Evolutionary conservation across 225 moss, liverwort and hornwort genomes (phyloP), one percentile per base, ranked within the genome.

Genomic region (Pseudoscleropodium purum): DNA sequence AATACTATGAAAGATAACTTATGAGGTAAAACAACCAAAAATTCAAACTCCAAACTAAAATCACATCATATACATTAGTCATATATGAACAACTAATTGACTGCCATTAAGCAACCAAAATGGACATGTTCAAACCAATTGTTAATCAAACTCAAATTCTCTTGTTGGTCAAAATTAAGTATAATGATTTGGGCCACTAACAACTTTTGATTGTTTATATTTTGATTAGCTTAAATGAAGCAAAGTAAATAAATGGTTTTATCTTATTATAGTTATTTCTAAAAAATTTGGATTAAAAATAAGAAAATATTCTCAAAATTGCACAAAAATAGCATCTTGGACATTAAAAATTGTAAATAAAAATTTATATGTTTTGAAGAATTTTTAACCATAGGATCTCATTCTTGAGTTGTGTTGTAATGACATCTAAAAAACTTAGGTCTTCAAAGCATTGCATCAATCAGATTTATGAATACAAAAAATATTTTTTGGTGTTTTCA

Each of bases 111-210:
- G 5, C 26, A 41, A 41, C 14, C 26, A 43, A 61, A 47, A 30
- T 75, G 11, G 6, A 31, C 0, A 17, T 30, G 9, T 47, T 47
- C 2, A 30, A 47, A 0, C 0, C 0, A 45, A 0, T 17, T 2
- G 0, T 45, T 2, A 70, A 1, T 25, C 26, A 26, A 7, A 41
- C 25, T 39, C 18, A 75, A 30, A 74, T 11, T 16, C 17, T 1
- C 24, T 29, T 74, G 2, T 45, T 30, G 6, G 30, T 45, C 18
- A 74, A 30, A 30, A 74, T 47, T 30, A 75, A 47, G 1, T 18
- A 75, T 18, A 47, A 31, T 47, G 6, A 18, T 75, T 30, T 30
- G 18, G 30, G 0, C 18, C 45, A 45, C 11, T 10, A 0, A 17
- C 1, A 29, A 4, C 18, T 45, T 3, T 26, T 8, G 0, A 47